Conservation (phyloP, 2,329 filamentous ascomycete species). For the Raffaelea arxii region DNA sequence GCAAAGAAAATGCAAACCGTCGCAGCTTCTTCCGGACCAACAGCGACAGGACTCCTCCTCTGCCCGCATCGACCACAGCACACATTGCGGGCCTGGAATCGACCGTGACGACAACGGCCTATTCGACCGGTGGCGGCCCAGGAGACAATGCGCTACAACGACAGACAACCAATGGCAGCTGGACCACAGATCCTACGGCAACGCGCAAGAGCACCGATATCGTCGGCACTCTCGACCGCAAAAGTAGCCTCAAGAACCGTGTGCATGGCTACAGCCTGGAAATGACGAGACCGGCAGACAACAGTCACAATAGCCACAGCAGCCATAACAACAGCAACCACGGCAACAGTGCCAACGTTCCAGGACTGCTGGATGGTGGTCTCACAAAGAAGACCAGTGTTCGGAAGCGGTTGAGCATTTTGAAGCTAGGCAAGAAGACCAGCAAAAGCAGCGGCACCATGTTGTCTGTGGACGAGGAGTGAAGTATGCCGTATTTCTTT, state of each 20-base stretch:
- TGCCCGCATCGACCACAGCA: slow-evolving; percentile 2
- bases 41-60: slow-evolving; percentile 3
- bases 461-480: slow-evolving; percentile 48
- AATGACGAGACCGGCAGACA: background rate
- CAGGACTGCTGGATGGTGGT: too few species aligned
- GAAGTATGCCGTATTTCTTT: slow-evolving; percentile 15
- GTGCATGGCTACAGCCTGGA: background rate
- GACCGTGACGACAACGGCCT: too few species aligned
- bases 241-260: slow-evolving; percentile 13
- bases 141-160: background rate
- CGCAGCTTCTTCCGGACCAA: slow-evolving; percentile 33
- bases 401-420: slow-evolving; percentile 67
- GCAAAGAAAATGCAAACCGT: slow-evolving; percentile 26
- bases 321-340: background rate
- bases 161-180: background rate
- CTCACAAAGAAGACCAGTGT: slow-evolving; percentile 51
- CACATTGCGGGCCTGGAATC: too few species aligned
- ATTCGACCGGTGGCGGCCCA: too few species aligned
- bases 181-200: too few species aligned
- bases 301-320: background rate
- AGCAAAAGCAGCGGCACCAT: slow-evolving; percentile 44
- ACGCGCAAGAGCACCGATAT: slow-evolving; percentile 3
- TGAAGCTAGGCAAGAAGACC: slow-evolving; percentile 64
- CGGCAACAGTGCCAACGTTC: slow-evolving; percentile 3
- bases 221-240: slow-evolving; percentile 11